Evolutionary conservation across 345 rosid species (phyloP), one percentile per base, ranked within the genome.

Genomic region (Brassica rapa): DNA sequence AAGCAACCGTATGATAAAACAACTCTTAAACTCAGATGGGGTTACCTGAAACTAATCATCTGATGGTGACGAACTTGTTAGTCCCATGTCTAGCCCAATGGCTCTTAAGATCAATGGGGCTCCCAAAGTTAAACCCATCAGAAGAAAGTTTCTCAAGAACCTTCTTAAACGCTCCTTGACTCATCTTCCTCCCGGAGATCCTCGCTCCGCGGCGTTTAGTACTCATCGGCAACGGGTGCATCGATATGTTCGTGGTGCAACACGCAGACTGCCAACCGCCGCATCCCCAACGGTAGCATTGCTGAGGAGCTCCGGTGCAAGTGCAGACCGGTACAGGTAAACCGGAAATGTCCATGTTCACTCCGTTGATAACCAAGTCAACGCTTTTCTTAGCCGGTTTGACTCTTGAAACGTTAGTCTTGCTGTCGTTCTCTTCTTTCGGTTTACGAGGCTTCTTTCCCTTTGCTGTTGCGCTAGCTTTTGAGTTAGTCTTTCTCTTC

Each of bases 221-320:
- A 87, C 97, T 91, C 97, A 91, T 93, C 0, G 98, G 99, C 74
- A 95, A 78, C 7, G 99, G 99, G 75, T 95, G 92, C 87, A 91
- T 87, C 10, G 99, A 95, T 4, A 95, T 88, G 82, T 89, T 90
- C 0, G 98, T 93, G 4, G 99, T 95, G 71, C 99, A 95, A 62
- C 99, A 95, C 1, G 99, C 98, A 0, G 99, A 95, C 72, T 95
- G 99, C 99, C 99, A 95, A 70, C 99, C 99, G 25, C 99, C 99
- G 57, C 98, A 91, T 27, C 99, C 99, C 99, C 99, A 95, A 35
- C 98, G 90, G 75, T 95, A 95, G 67, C 99, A 95, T 64, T 93
- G 99, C 85, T 90, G 98, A 29, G 99, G 88, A 70, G 83, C 62
- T 77, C 98, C 99, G n/a, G 99, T 95, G 78, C 99, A 95, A 0